phyloP scores from a whole-genome alignment of 441 rosid genomes.

The Gossypium lobatum region DNA sequence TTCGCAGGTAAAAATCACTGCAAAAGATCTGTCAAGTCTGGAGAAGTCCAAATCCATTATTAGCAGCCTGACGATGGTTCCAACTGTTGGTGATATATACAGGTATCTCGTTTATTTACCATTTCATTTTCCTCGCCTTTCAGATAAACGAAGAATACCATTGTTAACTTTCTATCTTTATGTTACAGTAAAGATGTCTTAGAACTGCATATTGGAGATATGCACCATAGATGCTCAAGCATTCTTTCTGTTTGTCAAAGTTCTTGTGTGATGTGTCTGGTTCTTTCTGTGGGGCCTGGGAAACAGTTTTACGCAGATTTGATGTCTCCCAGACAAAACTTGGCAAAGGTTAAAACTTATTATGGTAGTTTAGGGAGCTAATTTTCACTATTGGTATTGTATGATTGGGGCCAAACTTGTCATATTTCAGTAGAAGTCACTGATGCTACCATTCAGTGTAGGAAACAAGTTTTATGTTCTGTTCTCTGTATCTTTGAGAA shows the following conservation, averaged over 20 bases:
- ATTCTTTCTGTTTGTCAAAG: background rate
- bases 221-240: background rate
- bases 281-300: background rate
- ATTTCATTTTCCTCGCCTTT: background rate
- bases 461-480: background rate
- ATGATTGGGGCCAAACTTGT: background rate
- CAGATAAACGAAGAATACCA: background rate
- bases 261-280: background rate
- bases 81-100: conserved; percentile 79
- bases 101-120: conserved; percentile 39
- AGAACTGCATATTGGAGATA: background rate
- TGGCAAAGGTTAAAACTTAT: background rate
- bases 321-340: background rate
- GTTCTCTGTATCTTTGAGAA: conserved; percentile 8
- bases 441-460: background rate
- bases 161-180: background rate
- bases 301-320: background rate
- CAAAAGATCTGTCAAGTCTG: conserved; percentile 67
- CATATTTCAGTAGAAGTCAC: background rate
- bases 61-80: conserved; percentile 76
- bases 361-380: background rate
- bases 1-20: conserved; percentile 85
- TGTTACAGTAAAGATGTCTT: background rate
- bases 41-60: conserved; percentile 84
- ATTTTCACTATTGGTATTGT: background rate